Percentiles rank a stretch among this genome's conserved stretches.
These are phyloP conservation scores for Benincasa hispida DNA, from an alignment of 306 rosid species.

Conservation along the genomic window DNA sequence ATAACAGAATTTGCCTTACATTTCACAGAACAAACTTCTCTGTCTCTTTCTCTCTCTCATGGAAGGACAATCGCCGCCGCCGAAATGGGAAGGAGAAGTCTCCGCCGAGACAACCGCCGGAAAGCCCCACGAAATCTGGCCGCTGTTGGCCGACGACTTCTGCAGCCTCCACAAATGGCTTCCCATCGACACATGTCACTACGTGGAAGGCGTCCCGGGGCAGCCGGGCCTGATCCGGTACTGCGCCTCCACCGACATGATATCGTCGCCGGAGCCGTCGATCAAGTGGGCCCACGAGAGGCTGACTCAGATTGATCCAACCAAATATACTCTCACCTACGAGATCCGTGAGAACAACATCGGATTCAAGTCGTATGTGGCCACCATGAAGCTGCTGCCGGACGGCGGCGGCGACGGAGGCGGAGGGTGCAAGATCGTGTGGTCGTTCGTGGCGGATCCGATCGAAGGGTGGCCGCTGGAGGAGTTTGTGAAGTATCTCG, in stretches of 20 bases:
- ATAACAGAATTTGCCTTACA: too few relatives aligned
- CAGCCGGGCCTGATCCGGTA: slow-evolving; percentile 40
- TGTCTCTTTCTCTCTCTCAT: background rate
- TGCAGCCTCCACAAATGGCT: slow-evolving; percentile 35
- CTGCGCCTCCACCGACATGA: slow-evolving; percentile 13
- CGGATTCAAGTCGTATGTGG: slow-evolving; percentile 34
- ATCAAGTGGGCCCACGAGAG: slow-evolving; percentile 2
- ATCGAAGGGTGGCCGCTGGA: slow-evolving; percentile 31
- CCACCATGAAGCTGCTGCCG: slow-evolving; percentile 18
- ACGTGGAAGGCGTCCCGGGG: slow-evolving; percentile 24
- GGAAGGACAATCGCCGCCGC: slow-evolving; percentile 8
- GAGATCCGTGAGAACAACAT: slow-evolving; percentile 25
- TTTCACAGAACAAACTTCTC: too few relatives aligned
- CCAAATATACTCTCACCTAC: slow-evolving; percentile 23
- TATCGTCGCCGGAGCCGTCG: background rate
- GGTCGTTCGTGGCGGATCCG: slow-evolving; percentile 52
- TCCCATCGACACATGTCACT: slow-evolving; percentile 30
- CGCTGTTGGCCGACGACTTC: slow-evolving; percentile 23
- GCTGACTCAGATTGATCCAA: slow-evolving; percentile 19
- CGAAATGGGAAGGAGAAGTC: slow-evolving; percentile 33
- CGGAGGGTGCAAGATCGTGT: slow-evolving; percentile 33
- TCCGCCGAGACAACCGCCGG: slow-evolving; percentile 6
- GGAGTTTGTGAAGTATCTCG: slow-evolving; percentile 15
- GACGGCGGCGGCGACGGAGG: background rate
- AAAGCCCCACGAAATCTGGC: slow-evolving; percentile 14